Conservation (phyloP, 495 filamentous ascomycete species). For the Lepraria neglecta region DNA sequence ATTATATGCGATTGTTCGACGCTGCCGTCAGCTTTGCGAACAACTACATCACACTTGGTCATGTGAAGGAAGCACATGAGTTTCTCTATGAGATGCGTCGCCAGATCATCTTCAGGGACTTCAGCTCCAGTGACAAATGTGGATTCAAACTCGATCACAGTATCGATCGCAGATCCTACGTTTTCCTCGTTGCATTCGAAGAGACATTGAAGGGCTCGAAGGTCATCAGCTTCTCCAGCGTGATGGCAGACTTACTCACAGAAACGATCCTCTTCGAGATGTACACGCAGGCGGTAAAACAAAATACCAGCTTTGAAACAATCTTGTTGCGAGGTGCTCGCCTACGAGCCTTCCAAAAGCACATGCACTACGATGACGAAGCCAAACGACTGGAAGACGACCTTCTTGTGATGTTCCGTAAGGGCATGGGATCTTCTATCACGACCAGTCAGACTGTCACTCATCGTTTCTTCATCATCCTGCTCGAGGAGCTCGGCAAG, state of each 20-base stretch:
- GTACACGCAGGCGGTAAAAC: slow-evolving; percentile 39
- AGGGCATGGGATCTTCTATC: slow-evolving; percentile 41
- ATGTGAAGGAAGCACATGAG: slow-evolving; percentile 45
- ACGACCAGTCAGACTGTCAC: slow-evolving; percentile 36
- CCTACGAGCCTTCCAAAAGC: slow-evolving; percentile 47
- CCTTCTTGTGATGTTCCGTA: slow-evolving; percentile 50
- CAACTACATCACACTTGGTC: slow-evolving; percentile 49
- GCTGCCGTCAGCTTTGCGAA: slow-evolving; percentile 46
- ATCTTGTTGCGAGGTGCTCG: slow-evolving; percentile 47
- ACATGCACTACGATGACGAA: slow-evolving; percentile 42
- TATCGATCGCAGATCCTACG: slow-evolving; percentile 40
- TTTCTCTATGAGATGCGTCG: slow-evolving; percentile 50
- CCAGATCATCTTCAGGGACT: slow-evolving; percentile 45
- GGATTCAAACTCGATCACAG: slow-evolving; percentile 35
- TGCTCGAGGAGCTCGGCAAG: slow-evolving; percentile 42
- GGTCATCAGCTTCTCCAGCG: slow-evolving; percentile 41
- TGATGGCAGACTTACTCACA: slow-evolving; percentile 50
- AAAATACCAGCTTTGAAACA: slow-evolving; percentile 42
- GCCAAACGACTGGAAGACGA: slow-evolving; percentile 47
- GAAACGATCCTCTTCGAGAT: slow-evolving; percentile 54
- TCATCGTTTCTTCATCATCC: slow-evolving; percentile 44
- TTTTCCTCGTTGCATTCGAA: slow-evolving; percentile 58
- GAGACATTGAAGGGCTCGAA: slow-evolving; percentile 38
- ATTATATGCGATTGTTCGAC: slow-evolving; percentile 43
- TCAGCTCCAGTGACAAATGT: slow-evolving; percentile 31